These are phyloP conservation scores for Rhodotorula sp. DNA, from an alignment of 1,284 basidiomycete species.

Conservation along the genomic window DNA sequence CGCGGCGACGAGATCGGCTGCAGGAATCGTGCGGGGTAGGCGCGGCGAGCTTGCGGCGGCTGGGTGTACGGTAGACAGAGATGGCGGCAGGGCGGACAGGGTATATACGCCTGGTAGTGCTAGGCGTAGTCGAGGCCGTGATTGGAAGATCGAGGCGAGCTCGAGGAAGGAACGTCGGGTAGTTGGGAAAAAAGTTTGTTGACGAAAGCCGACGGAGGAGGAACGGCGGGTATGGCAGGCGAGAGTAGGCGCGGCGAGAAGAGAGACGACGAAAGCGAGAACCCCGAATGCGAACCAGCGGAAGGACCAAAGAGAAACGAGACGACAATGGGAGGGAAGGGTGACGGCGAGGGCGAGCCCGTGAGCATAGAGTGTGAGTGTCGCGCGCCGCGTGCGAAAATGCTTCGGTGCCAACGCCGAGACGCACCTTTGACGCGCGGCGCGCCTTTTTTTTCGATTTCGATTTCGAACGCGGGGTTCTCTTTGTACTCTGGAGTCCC, in stretches of 20 bases:
- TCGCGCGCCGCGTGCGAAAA: neutral
- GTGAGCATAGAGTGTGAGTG: conserved; percentile 2
- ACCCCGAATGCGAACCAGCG: neutral
- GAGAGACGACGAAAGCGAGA: neutral
- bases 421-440: conserved; percentile 7
- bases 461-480: neutral
- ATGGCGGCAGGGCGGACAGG: neutral
- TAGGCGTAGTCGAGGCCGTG: neutral
- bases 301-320: neutral
- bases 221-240: neutral
- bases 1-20: conserved; percentile 1
- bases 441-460: neutral
- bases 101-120: neutral
- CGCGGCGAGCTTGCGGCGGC: conserved; percentile 1
- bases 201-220: neutral
- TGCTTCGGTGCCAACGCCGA: neutral
- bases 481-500: neutral
- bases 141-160: neutral
- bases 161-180: conserved; percentile 7
- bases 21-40: conserved; percentile 16
- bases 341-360: neutral
- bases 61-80: neutral
- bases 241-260: neutral
- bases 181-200: neutral
- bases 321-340: neutral